A percentile compares a stretch with the other conserved stretches of the same genome.
Evolutionary conservation across 176 grass and related monocot species (phyloP).

Genomic region (Aechmea fasciata): DNA sequence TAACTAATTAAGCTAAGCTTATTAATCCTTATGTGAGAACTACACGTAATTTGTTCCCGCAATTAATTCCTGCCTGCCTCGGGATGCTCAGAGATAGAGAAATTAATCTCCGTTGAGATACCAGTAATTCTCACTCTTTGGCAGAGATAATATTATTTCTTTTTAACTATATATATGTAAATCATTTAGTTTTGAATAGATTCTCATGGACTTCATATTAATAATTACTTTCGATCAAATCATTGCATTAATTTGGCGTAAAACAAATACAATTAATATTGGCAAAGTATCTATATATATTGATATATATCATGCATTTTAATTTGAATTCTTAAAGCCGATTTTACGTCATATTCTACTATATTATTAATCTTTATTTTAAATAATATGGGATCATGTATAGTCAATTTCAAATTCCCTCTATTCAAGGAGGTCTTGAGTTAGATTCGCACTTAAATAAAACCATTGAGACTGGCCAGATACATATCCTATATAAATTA

Average conservation of each 20-base stretch:
- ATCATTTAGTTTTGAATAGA: neutral
- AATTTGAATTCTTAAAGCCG: neutral
- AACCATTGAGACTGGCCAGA: no score
- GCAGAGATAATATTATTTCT: neutral
- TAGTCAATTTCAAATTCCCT: no score
- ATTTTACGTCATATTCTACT: neutral
- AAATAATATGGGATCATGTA: neutral
- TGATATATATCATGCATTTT: neutral
- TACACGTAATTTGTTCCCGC: conserved; percentile 25
- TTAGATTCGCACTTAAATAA: no score
- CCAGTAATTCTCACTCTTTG: neutral
- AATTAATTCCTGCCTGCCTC: conserved; percentile 42
- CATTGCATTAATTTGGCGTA: no score
- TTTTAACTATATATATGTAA: neutral
- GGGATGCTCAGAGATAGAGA: conserved; percentile 13
- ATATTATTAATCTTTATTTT: neutral
- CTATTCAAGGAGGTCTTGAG: no score
- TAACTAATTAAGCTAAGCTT: neutral
- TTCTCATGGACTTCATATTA: conserved; percentile 6
- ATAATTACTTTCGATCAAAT: conserved; percentile 2
- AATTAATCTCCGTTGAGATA: conserved; percentile 5
- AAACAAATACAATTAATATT: no score
- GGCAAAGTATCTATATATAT: no score
- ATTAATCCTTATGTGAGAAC: neutral
- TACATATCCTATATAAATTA: no score